Evolutionary conservation across 805 yeast species (phyloP).

Genomic region (Ogataea henricii): DNA sequence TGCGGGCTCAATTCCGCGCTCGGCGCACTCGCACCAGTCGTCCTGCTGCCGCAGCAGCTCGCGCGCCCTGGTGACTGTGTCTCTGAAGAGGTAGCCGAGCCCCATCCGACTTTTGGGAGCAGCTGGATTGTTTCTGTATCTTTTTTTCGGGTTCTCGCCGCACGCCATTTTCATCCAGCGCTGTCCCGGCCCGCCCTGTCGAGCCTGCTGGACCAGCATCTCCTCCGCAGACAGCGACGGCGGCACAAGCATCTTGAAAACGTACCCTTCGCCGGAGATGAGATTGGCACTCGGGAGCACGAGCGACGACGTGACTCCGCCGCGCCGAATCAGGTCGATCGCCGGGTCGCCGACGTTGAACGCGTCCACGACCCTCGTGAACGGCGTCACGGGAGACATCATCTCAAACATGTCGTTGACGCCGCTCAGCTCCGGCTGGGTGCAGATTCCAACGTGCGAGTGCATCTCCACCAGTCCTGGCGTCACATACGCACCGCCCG

Average conservation of each 20-base stretch:
- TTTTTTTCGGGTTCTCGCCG: neutral
- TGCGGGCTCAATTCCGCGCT: neutral
- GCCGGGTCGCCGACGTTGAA: neutral
- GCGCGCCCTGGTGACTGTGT: neutral
- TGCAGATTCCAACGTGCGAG: neutral
- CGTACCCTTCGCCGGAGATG: neutral
- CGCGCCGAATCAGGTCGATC: neutral
- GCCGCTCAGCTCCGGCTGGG: neutral
- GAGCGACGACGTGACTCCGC: neutral
- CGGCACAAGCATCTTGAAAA: neutral
- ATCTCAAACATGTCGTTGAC: conserved; percentile 1
- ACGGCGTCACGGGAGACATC: neutral
- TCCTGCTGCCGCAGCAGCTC: neutral
- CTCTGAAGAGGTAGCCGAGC: neutral
- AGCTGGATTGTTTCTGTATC: neutral
- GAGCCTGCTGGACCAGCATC: neutral
- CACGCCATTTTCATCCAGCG: neutral
- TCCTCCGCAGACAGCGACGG: neutral
- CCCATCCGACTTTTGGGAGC: neutral
- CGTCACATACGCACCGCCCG: neutral
- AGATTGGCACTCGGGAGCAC: neutral
- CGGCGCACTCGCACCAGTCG: neutral
- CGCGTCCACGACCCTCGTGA: neutral
- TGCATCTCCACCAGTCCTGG: conserved; percentile 1
- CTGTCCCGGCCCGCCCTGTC: neutral